Conservation (phyloP, 129 eudicot species). For the Deinandra increscens region DNA sequence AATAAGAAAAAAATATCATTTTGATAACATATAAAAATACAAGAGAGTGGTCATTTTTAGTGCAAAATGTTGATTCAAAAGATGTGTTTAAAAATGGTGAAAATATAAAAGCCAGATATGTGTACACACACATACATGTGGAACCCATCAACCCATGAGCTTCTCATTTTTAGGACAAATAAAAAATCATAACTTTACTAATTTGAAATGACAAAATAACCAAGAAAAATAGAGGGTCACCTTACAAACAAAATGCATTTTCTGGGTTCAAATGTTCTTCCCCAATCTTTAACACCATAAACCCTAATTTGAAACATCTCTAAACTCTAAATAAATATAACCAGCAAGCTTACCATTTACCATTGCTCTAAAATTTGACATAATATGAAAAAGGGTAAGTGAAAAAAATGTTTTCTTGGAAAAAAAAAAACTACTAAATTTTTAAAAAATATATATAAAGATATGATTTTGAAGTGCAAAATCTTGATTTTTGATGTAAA, state of each 20-base stretch:
- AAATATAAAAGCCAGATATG: neutral
- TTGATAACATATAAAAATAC: neutral
- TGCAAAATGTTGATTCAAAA: constrained; percentile 5
- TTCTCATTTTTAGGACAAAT: neutral
- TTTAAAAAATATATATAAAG: no score
- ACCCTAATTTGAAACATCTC: constrained; percentile 1
- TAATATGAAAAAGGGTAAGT: constrained; percentile 14
- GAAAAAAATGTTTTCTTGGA: neutral
- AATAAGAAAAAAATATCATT: no score
- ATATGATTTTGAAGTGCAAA: constrained; percentile 4
- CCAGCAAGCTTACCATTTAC: no score
- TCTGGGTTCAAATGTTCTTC: constrained; percentile 7
- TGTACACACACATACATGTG: neutral
- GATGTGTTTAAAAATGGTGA: neutral
- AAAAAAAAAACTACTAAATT: neutral
- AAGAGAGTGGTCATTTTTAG: neutral
- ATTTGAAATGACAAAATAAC: constrained; percentile 6
- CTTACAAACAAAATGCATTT: neutral
- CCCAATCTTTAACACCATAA: constrained; percentile 15
- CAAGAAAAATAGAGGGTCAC: neutral
- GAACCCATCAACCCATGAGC: neutral
- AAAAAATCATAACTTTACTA: constrained; percentile 7
- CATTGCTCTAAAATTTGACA: neutral
- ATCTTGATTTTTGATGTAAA: neutral
- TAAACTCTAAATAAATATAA: no score